A percentile compares a stretch with the other conserved stretches of the same genome.
Evolutionary conservation across 345 rosid genomes (phyloP).

Genomic region (Rhizophora mangle): DNA sequence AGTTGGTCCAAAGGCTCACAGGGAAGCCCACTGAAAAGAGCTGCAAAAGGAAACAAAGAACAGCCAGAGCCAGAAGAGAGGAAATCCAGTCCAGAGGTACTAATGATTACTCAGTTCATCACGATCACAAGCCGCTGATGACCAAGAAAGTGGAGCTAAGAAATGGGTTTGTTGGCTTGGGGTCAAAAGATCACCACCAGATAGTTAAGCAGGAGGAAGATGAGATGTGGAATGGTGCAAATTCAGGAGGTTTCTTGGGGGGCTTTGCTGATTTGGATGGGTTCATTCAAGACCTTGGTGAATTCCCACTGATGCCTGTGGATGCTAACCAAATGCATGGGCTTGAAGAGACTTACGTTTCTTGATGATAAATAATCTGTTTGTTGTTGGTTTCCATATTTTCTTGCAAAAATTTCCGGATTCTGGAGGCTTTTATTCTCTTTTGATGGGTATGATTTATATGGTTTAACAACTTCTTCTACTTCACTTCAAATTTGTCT

Average conservation of each 20-base stretch:
- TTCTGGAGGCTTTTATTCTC: not conserved
- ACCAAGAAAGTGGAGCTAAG: constrained; percentile 27
- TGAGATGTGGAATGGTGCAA: not conserved
- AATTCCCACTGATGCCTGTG: constrained; percentile 48
- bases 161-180: constrained; percentile 27
- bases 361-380: constrained; percentile 8
- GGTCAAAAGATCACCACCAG: constrained; percentile 13
- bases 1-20: constrained; percentile 43
- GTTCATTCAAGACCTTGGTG: constrained; percentile 56
- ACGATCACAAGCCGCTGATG: not conserved
- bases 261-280: constrained; percentile 29
- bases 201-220: constrained; percentile 14
- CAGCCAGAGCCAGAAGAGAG: constrained; percentile 3
- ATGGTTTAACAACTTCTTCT: not conserved
- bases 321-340: constrained; percentile 39
- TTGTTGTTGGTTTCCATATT: not conserved
- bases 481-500: not conserved
- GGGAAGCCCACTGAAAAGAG: constrained; percentile 29
- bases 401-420: not conserved
- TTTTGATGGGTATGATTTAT: not conserved
- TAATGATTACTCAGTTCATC: not conserved
- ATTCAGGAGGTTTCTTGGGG: constrained; percentile 14
- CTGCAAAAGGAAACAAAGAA: constrained; percentile 9
- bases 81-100: not conserved
- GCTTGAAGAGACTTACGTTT: constrained; percentile 36